A percentile compares a stretch with the other conserved stretches of the same genome.
Evolutionary conservation across 805 yeast species (phyloP).

Genomic region (Candida quercuum): DNA sequence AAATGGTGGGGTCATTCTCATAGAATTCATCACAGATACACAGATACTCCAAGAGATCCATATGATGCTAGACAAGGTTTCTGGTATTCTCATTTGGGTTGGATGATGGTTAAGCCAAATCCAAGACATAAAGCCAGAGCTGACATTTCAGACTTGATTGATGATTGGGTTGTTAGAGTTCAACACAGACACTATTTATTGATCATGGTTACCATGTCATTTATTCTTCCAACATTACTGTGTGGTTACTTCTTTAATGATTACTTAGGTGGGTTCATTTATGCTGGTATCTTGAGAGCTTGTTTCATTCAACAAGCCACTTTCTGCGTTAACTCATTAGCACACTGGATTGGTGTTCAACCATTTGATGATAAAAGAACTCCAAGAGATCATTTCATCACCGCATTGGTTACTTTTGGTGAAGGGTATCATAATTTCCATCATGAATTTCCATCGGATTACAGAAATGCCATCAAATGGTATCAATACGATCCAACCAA

Average conservation of each 20-base stretch:
- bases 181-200: constrained; percentile 75
- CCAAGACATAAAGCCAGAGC: constrained; percentile 66
- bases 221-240: constrained; percentile 54
- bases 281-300: constrained; percentile 69
- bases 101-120: constrained; percentile 79
- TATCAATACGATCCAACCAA: constrained; percentile 86
- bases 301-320: constrained; percentile 78
- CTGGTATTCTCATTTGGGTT: constrained; percentile 81
- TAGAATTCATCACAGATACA: constrained; percentile 82
- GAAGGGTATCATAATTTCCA: constrained; percentile 90
- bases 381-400: constrained; percentile 76
- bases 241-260: constrained; percentile 56
- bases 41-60: constrained; percentile 80
- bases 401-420: constrained; percentile 81
- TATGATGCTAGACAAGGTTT: constrained; percentile 81
- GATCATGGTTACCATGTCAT: constrained; percentile 56
- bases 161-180: constrained; percentile 73
- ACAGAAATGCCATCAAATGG: constrained; percentile 84
- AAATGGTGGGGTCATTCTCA: constrained; percentile 90
- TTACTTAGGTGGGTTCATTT: constrained; percentile 67
- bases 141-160: constrained; percentile 63
- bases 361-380: constrained; percentile 86
- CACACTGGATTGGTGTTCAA: constrained; percentile 82
- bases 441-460: constrained; percentile 86
- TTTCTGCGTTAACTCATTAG: constrained; percentile 80